Percentiles rank a stretch among this genome's conserved stretches.
Evolutionary conservation across 2,329 filamentous ascomycete genomes (phyloP).

Genomic region (Botryotinia convoluta): DNA sequence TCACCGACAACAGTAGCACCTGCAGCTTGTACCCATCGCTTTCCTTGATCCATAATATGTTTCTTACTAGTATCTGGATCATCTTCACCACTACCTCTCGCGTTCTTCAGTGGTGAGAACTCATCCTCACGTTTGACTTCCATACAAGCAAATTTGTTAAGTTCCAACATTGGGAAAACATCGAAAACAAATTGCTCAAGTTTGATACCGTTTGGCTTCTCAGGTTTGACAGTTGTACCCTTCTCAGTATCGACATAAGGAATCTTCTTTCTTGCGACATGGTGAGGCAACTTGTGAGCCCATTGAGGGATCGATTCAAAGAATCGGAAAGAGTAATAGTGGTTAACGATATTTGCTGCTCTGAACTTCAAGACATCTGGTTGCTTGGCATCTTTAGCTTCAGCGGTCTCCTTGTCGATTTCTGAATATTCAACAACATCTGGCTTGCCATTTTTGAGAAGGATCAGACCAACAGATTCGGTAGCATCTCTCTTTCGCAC

Average conservation of each 20-base stretch:
- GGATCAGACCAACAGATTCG: slow-evolving; percentile 91
- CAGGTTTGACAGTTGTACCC: slow-evolving; percentile 81
- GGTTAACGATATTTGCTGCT: slow-evolving; percentile 98
- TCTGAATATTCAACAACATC: slow-evolving; percentile 99
- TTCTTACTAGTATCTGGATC: slow-evolving; percentile 88
- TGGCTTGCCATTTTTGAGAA: slow-evolving; percentile 92
- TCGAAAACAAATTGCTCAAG: slow-evolving; percentile 99
- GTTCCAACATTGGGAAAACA: slow-evolving; percentile 84
- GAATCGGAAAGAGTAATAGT: slow-evolving; percentile 97
- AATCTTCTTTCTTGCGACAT: slow-evolving; percentile 98
- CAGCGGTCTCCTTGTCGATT: slow-evolving; percentile 84
- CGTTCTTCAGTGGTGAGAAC: slow-evolving; percentile 96
- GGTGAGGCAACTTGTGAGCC: slow-evolving; percentile 84
- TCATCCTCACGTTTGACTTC: slow-evolving; percentile 97
- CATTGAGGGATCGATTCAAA: slow-evolving; percentile 86
- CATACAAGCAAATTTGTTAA: slow-evolving; percentile 90
- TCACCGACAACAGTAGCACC: slow-evolving; percentile 73
- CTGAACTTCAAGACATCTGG: slow-evolving; percentile 86
- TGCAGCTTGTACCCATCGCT: slow-evolving; percentile 77
- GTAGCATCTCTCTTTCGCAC: slow-evolving; percentile 96
- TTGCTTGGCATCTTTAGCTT: slow-evolving; percentile 81
- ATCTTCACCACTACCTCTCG: slow-evolving; percentile 79
- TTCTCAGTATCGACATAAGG: slow-evolving; percentile 74
- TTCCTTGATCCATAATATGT: slow-evolving; percentile 87
- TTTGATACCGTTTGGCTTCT: slow-evolving; percentile 97